Evolutionary conservation across 495 filamentous ascomycete genomes (phyloP).

Genomic region (Astrothelium macrocarpum): DNA sequence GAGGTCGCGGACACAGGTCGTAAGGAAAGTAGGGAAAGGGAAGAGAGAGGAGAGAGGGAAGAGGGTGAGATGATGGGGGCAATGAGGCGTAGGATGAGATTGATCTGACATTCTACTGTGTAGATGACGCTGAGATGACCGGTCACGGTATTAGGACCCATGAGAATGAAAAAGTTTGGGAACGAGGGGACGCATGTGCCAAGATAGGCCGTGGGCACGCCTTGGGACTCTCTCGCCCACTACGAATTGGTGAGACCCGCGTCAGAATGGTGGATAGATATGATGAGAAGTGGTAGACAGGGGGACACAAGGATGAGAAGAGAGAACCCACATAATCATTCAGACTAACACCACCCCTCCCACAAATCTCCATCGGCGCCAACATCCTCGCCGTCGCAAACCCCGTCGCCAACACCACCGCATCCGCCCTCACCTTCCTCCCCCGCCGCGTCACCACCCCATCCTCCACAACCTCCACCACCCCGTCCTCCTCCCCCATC

Average conservation of each 20-base stretch:
- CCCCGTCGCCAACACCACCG: conserved; percentile 27
- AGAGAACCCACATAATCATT: conserved; percentile 20
- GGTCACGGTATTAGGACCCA: conserved; percentile 29
- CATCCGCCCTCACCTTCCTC: conserved; percentile 23
- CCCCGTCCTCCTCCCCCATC: conserved; percentile 24
- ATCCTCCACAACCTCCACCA: conserved; percentile 17
- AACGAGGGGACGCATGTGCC: conserved; percentile 25
- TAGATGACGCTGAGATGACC: conserved; percentile 30
- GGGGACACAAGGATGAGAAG: background rate
- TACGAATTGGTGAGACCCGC: background rate
- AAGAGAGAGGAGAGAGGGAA: conserved; percentile 9
- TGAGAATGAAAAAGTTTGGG: conserved; percentile 31
- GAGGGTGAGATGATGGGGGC: conserved; percentile 21
- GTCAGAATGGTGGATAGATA: background rate
- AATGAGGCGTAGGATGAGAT: conserved; percentile 25
- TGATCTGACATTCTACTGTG: conserved; percentile 31
- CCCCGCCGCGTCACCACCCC: conserved; percentile 20
- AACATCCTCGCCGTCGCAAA: conserved; percentile 27
- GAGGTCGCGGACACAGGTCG: conserved; percentile 12
- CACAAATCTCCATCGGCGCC: conserved; percentile 26
- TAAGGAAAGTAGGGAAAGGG: no score
- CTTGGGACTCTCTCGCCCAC: conserved; percentile 23
- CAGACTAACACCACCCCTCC: conserved; percentile 18
- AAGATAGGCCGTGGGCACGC: conserved; percentile 26
- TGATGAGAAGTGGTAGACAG: background rate